Evolutionary conservation across 768 basidiomycete species (phyloP).

Genomic region (Lactarius tabidus): DNA sequence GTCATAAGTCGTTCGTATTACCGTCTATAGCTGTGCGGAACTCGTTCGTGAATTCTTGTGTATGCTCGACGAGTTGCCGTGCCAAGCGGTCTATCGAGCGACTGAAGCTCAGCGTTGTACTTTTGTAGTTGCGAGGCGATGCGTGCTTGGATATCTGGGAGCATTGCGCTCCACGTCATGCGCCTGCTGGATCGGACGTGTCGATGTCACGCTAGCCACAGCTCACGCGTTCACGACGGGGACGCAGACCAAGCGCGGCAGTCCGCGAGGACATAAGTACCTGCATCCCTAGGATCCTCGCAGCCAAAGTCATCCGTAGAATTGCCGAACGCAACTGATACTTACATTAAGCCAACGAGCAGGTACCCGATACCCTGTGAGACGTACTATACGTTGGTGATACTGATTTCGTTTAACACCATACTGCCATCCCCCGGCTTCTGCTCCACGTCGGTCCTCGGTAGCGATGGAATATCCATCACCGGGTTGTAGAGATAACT

Average conservation of each 20-base stretch:
- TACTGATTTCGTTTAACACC: too few species aligned
- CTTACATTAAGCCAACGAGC: constrained; percentile 97
- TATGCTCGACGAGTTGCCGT: constrained; percentile 85
- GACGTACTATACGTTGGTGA: too few species aligned
- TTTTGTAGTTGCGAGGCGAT: constrained; percentile 88
- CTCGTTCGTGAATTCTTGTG: constrained; percentile 97
- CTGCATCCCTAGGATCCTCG: constrained; percentile 72
- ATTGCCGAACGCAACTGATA: constrained; percentile 18
- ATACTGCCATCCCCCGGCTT: too few species aligned
- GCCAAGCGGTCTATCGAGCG: constrained; percentile 83
- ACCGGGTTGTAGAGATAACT: too few species aligned
- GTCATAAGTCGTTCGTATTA: constrained; percentile 89
- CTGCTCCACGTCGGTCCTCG: too few species aligned
- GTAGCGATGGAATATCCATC: too few species aligned
- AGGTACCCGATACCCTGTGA: too few species aligned
- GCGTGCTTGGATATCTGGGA: constrained; percentile 96
- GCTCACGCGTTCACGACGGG: constrained; percentile 99
- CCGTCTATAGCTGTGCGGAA: constrained; percentile 97
- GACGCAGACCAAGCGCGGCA: constrained; percentile 93
- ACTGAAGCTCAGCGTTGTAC: constrained; percentile 75
- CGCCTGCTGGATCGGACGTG: constrained; percentile 73
- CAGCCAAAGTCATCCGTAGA: constrained; percentile 6
- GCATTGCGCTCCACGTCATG: constrained; percentile 88
- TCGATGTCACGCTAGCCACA: constrained; percentile 98
- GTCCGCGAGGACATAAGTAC: constrained; percentile 96